Conservation (phyloP, 78 protist species). For the Trichosphaerium sp. region DNA sequence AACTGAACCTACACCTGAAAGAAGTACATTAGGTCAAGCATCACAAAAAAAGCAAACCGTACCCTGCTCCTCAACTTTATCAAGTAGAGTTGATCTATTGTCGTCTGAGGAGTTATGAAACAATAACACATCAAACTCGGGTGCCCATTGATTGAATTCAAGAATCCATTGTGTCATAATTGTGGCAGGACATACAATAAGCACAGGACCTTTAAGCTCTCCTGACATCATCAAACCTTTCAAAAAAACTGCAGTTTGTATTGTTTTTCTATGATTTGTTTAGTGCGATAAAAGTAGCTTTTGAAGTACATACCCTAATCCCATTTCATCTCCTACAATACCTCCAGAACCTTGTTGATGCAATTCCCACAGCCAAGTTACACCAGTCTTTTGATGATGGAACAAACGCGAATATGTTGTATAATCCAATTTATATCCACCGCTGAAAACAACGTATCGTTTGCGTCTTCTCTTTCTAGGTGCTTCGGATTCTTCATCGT, state of each 20-base stretch:
- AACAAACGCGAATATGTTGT: no score
- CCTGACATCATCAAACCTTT: conserved; percentile 31
- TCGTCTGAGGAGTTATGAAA: conserved; percentile 39
- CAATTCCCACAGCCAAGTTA: conserved; percentile 87
- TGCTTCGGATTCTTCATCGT: conserved; percentile 3
- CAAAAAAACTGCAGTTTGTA: conserved; percentile 68
- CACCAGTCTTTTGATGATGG: conserved; percentile 64
- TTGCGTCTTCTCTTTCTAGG: conserved; percentile 17
- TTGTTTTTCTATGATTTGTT: conserved; percentile 87
- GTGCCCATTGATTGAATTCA: conserved; percentile 83
- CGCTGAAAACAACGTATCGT: conserved; percentile 35
- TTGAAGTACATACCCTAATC: not conserved
- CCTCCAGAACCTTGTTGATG: conserved; percentile 85
- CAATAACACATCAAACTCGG: conserved; percentile 51
- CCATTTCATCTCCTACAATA: conserved; percentile 94
- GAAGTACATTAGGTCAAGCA: no score
- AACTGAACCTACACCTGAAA: conserved; percentile 26
- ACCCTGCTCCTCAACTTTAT: not conserved
- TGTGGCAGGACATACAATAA: conserved; percentile 85
- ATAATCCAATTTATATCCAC: conserved; percentile 21
- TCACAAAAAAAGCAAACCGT: no score
- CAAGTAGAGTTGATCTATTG: not conserved
- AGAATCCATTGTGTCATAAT: conserved; percentile 79
- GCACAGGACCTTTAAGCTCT: conserved; percentile 27
- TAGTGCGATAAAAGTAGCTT: not conserved